Base-by-base conservation (phyloP, 306 rosid genomes). In the Potentilla sterilis region DNA sequence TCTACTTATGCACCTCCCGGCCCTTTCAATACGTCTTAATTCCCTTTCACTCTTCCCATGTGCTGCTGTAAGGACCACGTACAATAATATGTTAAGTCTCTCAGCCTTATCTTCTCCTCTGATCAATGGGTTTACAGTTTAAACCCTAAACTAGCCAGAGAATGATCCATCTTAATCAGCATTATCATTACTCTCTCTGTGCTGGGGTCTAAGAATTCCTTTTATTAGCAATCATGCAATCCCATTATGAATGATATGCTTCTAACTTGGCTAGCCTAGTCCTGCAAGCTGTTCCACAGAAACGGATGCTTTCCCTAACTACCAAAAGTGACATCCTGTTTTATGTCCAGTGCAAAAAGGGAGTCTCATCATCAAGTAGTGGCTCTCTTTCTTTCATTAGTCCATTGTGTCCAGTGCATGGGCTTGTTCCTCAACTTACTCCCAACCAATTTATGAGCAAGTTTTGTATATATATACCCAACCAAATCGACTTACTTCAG, bases 41-140 rank as follows among this genome's bases (percentile, higher is more conserved):
- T 49, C n/a, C n/a, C 54, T 47, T 15, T 75, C 40, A 38, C 12
- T 74, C 88, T 79, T 65, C 84, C 89, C 93, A 90, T 65, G 89
- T 90, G 88, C 85, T 69, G 32, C 48, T n/a, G 11, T 61, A 19
- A 80, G 96, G 97, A 81, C 93, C 96, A 92, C 93, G 5, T 9
- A 3, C 40, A 37, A 37, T 10, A 62, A 4, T 57, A 22, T 4
- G 6, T 10, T 18, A 42, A 49, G 54, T 57, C 81, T 75, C 71
- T 80, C 40, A 76, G 57, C 18, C 65, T 48, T 12, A 65, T 59
- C 65, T 24, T 24, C 65, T 61, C 32, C 16, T 51, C 61, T 54
- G 13, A 54, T 61, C 40, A 12, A 12, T 8, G 28, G 18, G 37
- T 61, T 28, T 28, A 28, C 28, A 22, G 11, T 57, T 61, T 4